Base-by-base conservation (phyloP, 768 basidiomycete genomes). In the Trametes maxima region DNA sequence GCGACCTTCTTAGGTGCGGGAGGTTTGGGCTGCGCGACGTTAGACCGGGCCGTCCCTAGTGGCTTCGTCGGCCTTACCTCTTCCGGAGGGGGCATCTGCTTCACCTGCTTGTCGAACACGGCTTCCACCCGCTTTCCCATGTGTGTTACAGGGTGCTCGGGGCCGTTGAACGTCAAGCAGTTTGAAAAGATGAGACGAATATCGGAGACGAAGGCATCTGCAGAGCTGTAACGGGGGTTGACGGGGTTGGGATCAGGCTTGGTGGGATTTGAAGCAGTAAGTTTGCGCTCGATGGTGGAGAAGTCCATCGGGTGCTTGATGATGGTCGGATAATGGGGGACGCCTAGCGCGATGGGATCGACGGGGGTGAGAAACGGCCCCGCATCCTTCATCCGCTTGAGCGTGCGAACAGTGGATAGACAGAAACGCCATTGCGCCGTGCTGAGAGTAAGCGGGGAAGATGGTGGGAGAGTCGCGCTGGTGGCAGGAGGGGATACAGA, bases 231-330 rank as follows among this genome's bases (percentile, higher is more conserved):
- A 24, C 88, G 88, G n/a, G 89, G 89, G 62, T 90, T 90, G 57
- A 78, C 74, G 4, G 79, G 76, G 69, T 88, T 90, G 25, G 80
- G 74, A 62, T 92, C 92, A 14, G 85, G 90, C 70, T 92, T 94
- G 54, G 77, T 67, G 2, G 90, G 88, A 68, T 93, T 95, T 14
- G 92, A 92, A 0, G 89, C 85, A 36, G 67, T 68, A 44, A 98
- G 80, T 76, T 98, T 97, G 68, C 85, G 85, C 76, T 98, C 96
- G 60, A 98, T 85, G 45, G 96, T 97, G 3, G 86, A 82, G 47
- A 99, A 82, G 72, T 98, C 97, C 93, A 98, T 98, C 0, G 97
- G 97, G 25, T 82, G 84, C 70, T 88, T 92, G 76, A 99, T 85
- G 71, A 98, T 86, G 46, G 81, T 81, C 37, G 84, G 84, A 69